Conservation (phyloP, 2,329 filamentous ascomycete species). For the Aspergillus sojae region DNA sequence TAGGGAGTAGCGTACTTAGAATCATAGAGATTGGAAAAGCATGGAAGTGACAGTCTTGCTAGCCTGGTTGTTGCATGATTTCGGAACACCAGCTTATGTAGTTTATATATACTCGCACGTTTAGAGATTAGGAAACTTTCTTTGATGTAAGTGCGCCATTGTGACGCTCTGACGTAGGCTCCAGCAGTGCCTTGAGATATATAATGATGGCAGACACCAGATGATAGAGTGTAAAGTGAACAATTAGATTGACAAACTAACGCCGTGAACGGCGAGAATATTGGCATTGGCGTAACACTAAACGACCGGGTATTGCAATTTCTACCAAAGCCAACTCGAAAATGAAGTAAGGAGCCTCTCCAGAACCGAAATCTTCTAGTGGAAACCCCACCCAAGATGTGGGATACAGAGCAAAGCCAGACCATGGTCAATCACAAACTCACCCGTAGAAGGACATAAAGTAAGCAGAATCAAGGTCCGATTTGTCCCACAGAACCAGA, state of each 20-base stretch:
- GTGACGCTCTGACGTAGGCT: not conserved
- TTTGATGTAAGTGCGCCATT: not conserved
- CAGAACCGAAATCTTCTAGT: slow-evolving; percentile 19
- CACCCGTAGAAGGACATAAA: not conserved
- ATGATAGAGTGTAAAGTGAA: not conserved
- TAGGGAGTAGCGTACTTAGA: too few relatives aligned
- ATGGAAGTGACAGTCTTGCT: not conserved
- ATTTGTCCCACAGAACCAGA: slow-evolving; percentile 16
- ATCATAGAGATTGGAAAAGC: not conserved
- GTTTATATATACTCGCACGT: not conserved
- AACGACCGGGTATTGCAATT: slow-evolving; percentile 13
- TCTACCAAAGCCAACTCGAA: slow-evolving; percentile 8
- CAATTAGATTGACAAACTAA: not conserved
- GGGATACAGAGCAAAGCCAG: slow-evolving; percentile 1
- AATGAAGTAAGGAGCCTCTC: slow-evolving; percentile 9
- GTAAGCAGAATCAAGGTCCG: not conserved
- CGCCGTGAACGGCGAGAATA: not conserved
- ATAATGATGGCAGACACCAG: not conserved
- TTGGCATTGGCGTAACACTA: not conserved
- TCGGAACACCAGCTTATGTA: not conserved
- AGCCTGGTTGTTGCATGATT: not conserved
- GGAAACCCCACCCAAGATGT: slow-evolving; percentile 3
- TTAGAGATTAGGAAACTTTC: not conserved
- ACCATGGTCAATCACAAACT: slow-evolving; percentile 3
- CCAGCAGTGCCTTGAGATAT: not conserved